phyloP scores from a whole-genome alignment of 108 stramenopile genomes.

The Stephanodiscus triporus region DNA sequence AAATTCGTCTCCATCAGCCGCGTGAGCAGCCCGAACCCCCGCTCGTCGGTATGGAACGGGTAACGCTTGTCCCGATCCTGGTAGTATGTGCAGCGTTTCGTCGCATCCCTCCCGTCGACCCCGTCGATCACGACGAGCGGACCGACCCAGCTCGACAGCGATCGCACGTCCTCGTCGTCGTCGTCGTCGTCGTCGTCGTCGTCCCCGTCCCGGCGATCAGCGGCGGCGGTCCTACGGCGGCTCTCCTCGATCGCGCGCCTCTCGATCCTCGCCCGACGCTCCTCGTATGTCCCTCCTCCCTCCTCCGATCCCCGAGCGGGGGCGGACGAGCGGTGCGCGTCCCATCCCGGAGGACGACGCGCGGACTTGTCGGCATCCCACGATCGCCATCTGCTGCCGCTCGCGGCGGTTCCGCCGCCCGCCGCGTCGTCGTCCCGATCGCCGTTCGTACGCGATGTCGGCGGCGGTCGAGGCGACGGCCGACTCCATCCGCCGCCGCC shows the following conservation, averaged over 20 bases:
- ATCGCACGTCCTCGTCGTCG: neutral
- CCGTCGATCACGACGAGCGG: neutral
- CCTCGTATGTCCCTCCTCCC: slow-evolving; percentile 1
- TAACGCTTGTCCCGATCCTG: slow-evolving; percentile 29
- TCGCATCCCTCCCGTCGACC: neutral
- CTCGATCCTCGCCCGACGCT: slow-evolving; percentile 16
- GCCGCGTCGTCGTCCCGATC: too few species aligned
- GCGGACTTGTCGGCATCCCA: too few species aligned
- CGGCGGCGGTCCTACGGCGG: neutral
- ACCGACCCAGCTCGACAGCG: slow-evolving; percentile 21
- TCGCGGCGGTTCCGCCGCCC: too few species aligned
- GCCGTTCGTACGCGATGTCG: too few species aligned
- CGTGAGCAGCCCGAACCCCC: slow-evolving; percentile 6
- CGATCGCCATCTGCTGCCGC: too few species aligned
- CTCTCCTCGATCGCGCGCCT: slow-evolving; percentile 13
- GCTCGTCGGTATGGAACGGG: slow-evolving; percentile 20
- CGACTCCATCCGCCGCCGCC: too few species aligned
- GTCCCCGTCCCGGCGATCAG: neutral
- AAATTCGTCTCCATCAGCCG: slow-evolving; percentile 1
- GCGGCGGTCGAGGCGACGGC: too few species aligned
- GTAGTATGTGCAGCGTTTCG: slow-evolving; percentile 19
- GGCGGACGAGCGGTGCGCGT: too few species aligned
- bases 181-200: slow-evolving; percentile 3
- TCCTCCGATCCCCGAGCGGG: too few species aligned
- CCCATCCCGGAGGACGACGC: neutral